phyloP scores from a whole-genome alignment of 371 early-diverging fungal genomes.

The Coemansia sp. region DNA sequence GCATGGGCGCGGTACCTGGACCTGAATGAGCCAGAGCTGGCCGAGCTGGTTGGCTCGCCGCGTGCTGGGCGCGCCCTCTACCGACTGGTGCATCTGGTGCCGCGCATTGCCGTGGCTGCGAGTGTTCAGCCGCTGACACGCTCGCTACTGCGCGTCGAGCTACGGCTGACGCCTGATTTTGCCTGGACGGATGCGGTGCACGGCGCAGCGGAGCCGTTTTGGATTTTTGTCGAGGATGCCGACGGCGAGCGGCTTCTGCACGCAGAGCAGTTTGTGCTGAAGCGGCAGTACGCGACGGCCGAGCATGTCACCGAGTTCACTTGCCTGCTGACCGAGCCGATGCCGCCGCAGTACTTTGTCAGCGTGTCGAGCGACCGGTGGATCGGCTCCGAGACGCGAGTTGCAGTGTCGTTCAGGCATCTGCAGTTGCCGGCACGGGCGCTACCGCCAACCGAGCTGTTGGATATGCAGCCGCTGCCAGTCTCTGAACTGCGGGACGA shows the following conservation, averaged over 20 bases:
- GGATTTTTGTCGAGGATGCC: slow-evolving; percentile 92
- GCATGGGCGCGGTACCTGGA: slow-evolving; percentile 94
- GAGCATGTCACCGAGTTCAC: slow-evolving; percentile 83
- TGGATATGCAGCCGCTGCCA: slow-evolving; percentile 90
- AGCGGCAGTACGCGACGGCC: slow-evolving; percentile 65
- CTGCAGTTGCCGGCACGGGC: slow-evolving; percentile 90
- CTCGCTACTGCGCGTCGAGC: slow-evolving; percentile 81
- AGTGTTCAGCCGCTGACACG: slow-evolving; percentile 93
- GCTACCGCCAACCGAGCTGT: slow-evolving; percentile 90
- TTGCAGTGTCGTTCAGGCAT: slow-evolving; percentile 92
- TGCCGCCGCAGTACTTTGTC: slow-evolving; percentile 96
- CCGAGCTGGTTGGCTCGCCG: slow-evolving; percentile 85
- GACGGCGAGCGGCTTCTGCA: slow-evolving; percentile 88
- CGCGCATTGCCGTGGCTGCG: slow-evolving; percentile 83
- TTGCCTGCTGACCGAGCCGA: slow-evolving; percentile 89
- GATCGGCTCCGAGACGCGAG: slow-evolving; percentile 85
- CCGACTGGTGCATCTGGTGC: slow-evolving; percentile 88
- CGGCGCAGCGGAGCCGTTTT: slow-evolving; percentile 86
- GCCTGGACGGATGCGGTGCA: slow-evolving; percentile 87
- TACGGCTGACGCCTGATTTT: slow-evolving; percentile 92
- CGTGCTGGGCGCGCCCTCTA: slow-evolving; percentile 87
- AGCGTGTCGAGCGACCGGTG: slow-evolving; percentile 91
- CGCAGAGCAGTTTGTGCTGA: slow-evolving; percentile 85
- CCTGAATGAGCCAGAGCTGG: slow-evolving; percentile 85
- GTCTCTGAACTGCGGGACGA: slow-evolving; percentile 68